A percentile compares a stretch with the other conserved stretches of the same genome.
These are phyloP conservation scores for Tetradesmus obliquus DNA, from an alignment of 139 green algal genomes.

Conservation along the genomic window DNA sequence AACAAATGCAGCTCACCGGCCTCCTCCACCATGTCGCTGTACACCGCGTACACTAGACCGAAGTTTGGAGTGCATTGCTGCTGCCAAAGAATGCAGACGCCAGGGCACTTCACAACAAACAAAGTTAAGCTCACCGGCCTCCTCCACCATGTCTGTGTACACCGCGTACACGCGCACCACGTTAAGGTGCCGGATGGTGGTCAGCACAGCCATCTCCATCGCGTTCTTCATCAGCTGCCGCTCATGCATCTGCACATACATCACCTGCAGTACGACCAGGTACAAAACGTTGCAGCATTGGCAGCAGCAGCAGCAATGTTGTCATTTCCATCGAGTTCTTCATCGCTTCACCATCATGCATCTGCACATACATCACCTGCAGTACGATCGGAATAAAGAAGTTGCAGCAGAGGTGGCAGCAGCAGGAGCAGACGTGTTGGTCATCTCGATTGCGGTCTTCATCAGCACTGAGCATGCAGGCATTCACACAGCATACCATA, in stretches of 20 bases:
- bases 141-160: constrained; percentile 44
- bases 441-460: constrained; percentile 32
- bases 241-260: constrained; percentile 40
- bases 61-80: not conserved
- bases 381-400: not conserved
- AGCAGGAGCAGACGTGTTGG: not conserved
- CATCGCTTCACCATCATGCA: constrained; percentile 26
- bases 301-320: not conserved
- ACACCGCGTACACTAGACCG: constrained; percentile 9
- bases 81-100: too few species aligned
- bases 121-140: not conserved
- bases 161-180: constrained; percentile 34
- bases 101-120: not conserved
- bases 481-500: not conserved
- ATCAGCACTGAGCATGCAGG: not conserved
- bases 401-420: not conserved
- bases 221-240: constrained; percentile 42
- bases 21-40: constrained; percentile 35
- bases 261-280: not conserved
- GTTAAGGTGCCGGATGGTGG: constrained; percentile 7
- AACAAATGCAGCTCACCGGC: not conserved
- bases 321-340: constrained; percentile 33
- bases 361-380: constrained; percentile 31
- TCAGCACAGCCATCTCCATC: constrained; percentile 35
- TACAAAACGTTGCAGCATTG: not conserved